Evolutionary conservation across 352 stramenopile genomes (phyloP).

Genomic region (Phytophthora pini): DNA sequence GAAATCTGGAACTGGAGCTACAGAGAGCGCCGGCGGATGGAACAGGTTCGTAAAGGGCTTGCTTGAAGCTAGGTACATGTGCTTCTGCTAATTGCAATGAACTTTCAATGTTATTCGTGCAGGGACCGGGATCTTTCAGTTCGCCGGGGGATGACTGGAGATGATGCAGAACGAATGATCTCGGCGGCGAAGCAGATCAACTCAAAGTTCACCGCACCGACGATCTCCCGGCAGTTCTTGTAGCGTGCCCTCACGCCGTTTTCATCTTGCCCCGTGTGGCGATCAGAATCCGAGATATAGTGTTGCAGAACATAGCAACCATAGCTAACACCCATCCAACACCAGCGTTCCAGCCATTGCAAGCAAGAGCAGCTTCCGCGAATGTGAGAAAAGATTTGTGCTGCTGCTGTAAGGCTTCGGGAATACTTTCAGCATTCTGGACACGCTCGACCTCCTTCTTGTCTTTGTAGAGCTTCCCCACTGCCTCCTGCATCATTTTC

Average conservation of each 20-base stretch:
- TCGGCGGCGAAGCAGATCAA: slow-evolving; percentile 80
- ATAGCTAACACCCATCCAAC: slow-evolving; percentile 23
- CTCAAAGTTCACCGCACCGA: slow-evolving; percentile 87
- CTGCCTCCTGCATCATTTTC: slow-evolving; percentile 81
- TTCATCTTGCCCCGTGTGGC: slow-evolving; percentile 20
- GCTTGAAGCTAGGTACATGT: not conserved
- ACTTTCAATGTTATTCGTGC: slow-evolving; percentile 7
- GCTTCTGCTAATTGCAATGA: not conserved
- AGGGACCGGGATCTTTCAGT: slow-evolving; percentile 78
- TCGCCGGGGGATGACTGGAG: slow-evolving; percentile 66
- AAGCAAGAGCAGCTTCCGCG: slow-evolving; percentile 13
- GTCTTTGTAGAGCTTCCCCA: slow-evolving; percentile 76
- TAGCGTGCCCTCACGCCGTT: slow-evolving; percentile 34
- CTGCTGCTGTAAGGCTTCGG: slow-evolving; percentile 12
- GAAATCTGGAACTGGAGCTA: slow-evolving; percentile 22
- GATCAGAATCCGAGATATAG: slow-evolving; percentile 22
- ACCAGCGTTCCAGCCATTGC: slow-evolving; percentile 26
- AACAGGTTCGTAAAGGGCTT: slow-evolving; percentile 53
- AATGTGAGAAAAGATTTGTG: slow-evolving; percentile 18
- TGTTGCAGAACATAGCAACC: slow-evolving; percentile 24
- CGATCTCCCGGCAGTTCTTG: slow-evolving; percentile 84
- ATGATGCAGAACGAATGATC: slow-evolving; percentile 80
- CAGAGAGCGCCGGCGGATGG: slow-evolving; percentile 46
- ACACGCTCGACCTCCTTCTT: slow-evolving; percentile 46
- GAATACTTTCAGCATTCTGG: not conserved